A percentile compares a stretch with the other conserved stretches of the same genome.
Evolutionary conservation across 129 eudicot genomes (phyloP).

Genomic region (Artemisia annua): DNA sequence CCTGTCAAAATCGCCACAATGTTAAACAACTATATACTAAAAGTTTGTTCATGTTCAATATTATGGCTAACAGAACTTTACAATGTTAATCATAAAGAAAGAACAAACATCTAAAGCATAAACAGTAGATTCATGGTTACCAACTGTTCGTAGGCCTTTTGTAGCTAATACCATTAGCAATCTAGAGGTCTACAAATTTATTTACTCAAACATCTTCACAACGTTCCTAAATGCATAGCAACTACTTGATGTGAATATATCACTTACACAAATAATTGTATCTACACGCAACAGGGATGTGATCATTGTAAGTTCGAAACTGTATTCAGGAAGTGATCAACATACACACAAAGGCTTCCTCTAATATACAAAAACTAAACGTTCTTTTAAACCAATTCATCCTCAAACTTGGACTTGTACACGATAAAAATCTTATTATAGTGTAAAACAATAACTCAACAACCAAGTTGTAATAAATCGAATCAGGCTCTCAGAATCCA

Average conservation of each 20-base stretch:
- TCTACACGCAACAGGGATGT: background rate
- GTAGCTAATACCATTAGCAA: background rate
- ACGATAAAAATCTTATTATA: too few species aligned
- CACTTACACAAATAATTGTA: background rate
- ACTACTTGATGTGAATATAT: conserved; percentile 1
- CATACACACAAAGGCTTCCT: too few species aligned
- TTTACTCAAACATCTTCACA: background rate
- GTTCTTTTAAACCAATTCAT: too few species aligned
- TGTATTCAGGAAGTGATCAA: background rate
- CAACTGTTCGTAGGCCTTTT: background rate
- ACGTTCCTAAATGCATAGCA: background rate
- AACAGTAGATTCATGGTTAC: background rate
- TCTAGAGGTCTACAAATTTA: background rate
- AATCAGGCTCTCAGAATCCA: background rate
- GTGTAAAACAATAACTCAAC: too few species aligned
- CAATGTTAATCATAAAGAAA: too few species aligned
- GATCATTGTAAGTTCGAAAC: too few species aligned
- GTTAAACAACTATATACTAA: background rate
- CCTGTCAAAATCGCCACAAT: conserved; percentile 42
- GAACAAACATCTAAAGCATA: too few species aligned
- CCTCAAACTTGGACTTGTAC: too few species aligned
- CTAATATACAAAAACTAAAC: too few species aligned
- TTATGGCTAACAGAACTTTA: background rate
- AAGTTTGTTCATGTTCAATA: background rate
- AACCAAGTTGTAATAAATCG: too few species aligned